phyloP scores from a whole-genome alignment of 2,329 filamentous ascomycete genomes.

The Aspergillus nomiae region DNA sequence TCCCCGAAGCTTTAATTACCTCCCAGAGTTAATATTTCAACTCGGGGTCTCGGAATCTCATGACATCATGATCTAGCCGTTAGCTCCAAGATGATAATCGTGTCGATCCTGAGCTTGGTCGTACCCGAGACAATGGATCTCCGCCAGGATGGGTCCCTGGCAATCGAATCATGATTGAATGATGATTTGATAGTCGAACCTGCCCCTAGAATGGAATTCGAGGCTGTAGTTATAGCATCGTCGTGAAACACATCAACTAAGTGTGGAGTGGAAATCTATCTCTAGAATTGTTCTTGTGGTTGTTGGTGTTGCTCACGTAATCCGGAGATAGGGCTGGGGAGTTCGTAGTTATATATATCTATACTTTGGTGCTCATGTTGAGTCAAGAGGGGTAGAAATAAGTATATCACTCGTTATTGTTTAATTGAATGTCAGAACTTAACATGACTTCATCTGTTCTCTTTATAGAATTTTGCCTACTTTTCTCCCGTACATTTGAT shows the following conservation, averaged over 20 bases:
- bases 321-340: background rate
- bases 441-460: background rate
- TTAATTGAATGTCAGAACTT: background rate
- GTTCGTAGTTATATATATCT: background rate
- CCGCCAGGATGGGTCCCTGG: background rate
- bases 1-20: background rate
- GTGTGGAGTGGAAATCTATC: background rate
- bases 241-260: background rate
- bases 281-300: background rate
- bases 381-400: background rate
- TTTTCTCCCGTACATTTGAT: background rate
- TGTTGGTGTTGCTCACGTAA: background rate
- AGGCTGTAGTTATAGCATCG: background rate
- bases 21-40: background rate
- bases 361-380: background rate
- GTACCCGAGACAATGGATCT: constrained; percentile 2
- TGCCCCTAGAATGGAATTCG: background rate
- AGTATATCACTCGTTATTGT: too few species aligned
- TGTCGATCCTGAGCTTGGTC: constrained; percentile 7
- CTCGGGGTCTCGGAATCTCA: background rate
- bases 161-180: background rate
- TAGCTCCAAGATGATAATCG: constrained; percentile 3
- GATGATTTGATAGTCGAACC: background rate
- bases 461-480: background rate
- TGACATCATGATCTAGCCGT: constrained; percentile 11